These are phyloP conservation scores for Xylaria sp. DNA, from an alignment of 2,329 filamentous ascomycete genomes.

Conservation along the genomic window DNA sequence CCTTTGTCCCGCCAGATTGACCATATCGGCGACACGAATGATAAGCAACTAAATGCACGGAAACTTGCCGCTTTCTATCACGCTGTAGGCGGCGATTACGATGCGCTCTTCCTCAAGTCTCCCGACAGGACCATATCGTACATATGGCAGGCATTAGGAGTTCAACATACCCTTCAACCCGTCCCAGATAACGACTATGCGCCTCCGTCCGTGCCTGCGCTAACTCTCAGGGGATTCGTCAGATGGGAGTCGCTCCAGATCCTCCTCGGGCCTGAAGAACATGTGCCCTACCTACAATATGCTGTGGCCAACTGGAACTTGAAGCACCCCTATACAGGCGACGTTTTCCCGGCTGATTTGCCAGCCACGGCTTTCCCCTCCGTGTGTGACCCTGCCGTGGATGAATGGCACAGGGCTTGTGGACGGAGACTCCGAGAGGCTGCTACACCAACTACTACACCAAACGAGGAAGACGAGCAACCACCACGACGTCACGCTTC, in stretches of 20 bases:
- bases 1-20: slow-evolving; percentile 57
- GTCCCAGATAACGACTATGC: slow-evolving; percentile 78
- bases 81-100: slow-evolving; percentile 79
- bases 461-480: slow-evolving; percentile 50
- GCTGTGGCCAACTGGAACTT: slow-evolving; percentile 83
- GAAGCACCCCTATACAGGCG: slow-evolving; percentile 77
- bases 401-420: slow-evolving; percentile 85
- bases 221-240: slow-evolving; percentile 87
- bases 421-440: slow-evolving; percentile 76
- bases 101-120: slow-evolving; percentile 81
- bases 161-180: slow-evolving; percentile 82
- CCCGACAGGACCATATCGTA: slow-evolving; percentile 82
- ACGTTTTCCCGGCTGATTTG: slow-evolving; percentile 71
- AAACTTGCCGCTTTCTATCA: slow-evolving; percentile 84
- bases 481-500: slow-evolving; percentile 38
- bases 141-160: slow-evolving; percentile 92
- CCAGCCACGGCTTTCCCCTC: slow-evolving; percentile 74
- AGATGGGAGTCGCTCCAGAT: slow-evolving; percentile 95
- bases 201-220: slow-evolving; percentile 80
- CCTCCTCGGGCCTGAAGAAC: slow-evolving; percentile 86
- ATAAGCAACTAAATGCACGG: slow-evolving; percentile 67
- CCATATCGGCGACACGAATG: slow-evolving; percentile 68
- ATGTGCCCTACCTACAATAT: slow-evolving; percentile 84
- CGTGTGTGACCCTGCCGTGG: slow-evolving; percentile 80
- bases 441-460: slow-evolving; percentile 61